Base-by-base conservation (phyloP, 345 rosid species). In the Lepidium aucheri region DNA sequence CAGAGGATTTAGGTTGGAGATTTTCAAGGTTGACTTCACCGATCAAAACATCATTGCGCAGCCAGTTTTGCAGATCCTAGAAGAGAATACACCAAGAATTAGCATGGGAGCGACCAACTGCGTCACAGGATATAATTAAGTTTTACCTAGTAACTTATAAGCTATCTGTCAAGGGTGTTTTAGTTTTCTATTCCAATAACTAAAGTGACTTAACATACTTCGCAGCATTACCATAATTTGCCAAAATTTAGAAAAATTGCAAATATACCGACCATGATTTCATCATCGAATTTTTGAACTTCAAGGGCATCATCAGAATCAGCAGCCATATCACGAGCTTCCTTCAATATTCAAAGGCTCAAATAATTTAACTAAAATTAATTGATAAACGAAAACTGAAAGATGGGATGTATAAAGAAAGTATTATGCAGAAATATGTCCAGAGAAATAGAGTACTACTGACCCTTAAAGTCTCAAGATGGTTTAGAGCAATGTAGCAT, bases 391-490 rank as follows among this genome's bases (percentile, higher is more conserved):
- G 30, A 63, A 42, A 33, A 28, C 60, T 34, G 40, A 66, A 46
- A 57, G 24, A 44, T 44, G 36, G 35, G 35, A 57, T 40, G 46
- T 40, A 41, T 32, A 7, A 43, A 18, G 24, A 6, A 36, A 22
- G 16, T 51, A 14, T 38, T 38, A 62, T 0, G 12, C 28, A 18
- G 18, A 42, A 24, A 34, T 34, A 43, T 1, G 22, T 53, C 40
- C 24, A 10, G 39, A 46, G 50, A 58, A 28, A 53, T 67, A 30
- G 52, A 58, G 8, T 30, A n/a, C 60, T 50, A 41, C 86, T 44
- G 58, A 87, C 96, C 97, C 85, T 82, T 53, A 85, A 70, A 36
- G 70, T 79, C 68, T 83, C 83, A 17, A 84, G 87, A 80, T 83
- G 95, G 70, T 13, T 41, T n/a, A 20, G 65, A 10, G 82, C 73